Base-by-base conservation (phyloP, 441 rosid genomes). In the Adansonia madagascariensis region DNA sequence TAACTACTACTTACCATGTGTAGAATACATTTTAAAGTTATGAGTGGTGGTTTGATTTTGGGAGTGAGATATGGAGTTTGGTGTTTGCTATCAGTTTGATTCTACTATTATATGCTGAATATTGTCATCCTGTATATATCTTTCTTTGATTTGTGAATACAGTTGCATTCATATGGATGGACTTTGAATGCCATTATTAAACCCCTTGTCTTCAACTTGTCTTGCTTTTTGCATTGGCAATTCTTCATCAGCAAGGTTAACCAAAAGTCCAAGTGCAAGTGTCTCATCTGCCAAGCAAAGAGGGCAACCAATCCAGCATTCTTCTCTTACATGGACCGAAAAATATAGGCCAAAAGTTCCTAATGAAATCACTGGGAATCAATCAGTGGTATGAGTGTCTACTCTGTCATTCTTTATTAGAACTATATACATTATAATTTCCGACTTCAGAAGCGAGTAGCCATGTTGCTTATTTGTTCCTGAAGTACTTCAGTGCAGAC, bases 361-460 rank as follows among this genome's bases (percentile, higher is more conserved):
- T 17, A 89, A 80, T 80, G 99, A 95, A 81, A 89, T 95, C n/a
- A 82, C 93, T 78, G 99, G 99, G 80, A 95, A 95, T 84, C 98
- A 86, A 82, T 86, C 97, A 47, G 56, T 90, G 94, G 99, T 95
- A 87, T 63, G 60, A 50, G 82, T 73, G 10, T 11, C 56, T 4
- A 35, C 41, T 35, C 17, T 22, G 8, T 55, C 52, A 31, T 68
- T 53, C 31, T 53, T 68, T 71, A 9, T 39, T 56, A 47, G 46
- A 8, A 49, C 15, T 71, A 49, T 20, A 4, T 61, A 9, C 53
- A 35, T 75, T 20, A 27, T 64, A 3, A 11, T 75, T 69, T 62
- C 24, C 68, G 31, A 47, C 64, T 57, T 22, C 70, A 60, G 35
- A 74, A 74, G 24, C 57, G 10, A 55, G 27, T n/a, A 35, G 61